phyloP scores from a whole-genome alignment of 192 early-diverging fungal genomes.

The Gigaspora rosea region DNA sequence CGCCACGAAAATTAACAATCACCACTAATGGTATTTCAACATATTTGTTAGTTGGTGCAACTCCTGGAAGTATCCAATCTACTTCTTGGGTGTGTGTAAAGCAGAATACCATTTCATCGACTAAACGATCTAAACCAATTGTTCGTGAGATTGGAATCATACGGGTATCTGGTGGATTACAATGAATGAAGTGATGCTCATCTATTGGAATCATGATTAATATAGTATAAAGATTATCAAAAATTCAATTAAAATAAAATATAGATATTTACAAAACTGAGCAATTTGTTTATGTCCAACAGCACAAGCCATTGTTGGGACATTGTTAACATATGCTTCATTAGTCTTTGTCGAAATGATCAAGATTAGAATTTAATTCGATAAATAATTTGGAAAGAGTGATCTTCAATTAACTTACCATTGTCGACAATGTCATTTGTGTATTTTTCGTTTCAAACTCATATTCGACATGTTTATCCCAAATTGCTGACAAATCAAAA shows the following conservation, averaged over 20 bases:
- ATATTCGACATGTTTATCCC: neutral
- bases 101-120: neutral
- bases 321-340: constrained; percentile 9
- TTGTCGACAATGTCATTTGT: neutral
- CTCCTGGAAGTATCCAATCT: neutral
- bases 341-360: neutral
- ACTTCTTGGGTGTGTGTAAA: constrained; percentile 9
- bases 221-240: neutral
- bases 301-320: neutral
- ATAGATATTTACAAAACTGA: neutral
- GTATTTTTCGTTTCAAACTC: neutral
- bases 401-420: neutral
- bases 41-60: constrained; percentile 13
- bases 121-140: neutral
- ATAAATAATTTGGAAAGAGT: too few species aligned
- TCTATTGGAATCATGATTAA: constrained; percentile 2
- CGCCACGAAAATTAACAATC: neutral
- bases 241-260: neutral
- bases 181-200: neutral
- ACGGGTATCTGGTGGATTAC: neutral
- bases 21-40: constrained; percentile 10
- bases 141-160: constrained; percentile 1
- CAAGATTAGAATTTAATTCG: neutral
- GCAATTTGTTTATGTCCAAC: neutral
- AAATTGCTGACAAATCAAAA: neutral